A percentile compares a stretch with the other conserved stretches of the same genome.
phyloP scores from a whole-genome alignment of 1,284 basidiomycete genomes.

The Rhodotorula glutinis region DNA sequence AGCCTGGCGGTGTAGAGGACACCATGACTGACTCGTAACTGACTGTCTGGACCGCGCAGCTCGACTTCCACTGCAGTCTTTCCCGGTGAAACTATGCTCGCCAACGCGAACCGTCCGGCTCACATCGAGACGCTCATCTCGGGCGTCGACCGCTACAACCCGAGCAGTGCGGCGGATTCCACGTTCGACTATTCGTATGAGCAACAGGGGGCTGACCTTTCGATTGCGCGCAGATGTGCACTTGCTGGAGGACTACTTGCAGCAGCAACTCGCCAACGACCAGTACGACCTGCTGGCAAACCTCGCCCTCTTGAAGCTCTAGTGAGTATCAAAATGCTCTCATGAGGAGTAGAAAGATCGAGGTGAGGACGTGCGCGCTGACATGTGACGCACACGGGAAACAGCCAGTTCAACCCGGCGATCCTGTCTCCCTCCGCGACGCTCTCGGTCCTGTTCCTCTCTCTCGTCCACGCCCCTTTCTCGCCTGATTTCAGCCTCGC shows the following conservation, averaged over 20 bases:
- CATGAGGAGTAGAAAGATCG: too few species aligned
- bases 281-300: conserved; percentile 37
- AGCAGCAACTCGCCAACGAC: conserved; percentile 30
- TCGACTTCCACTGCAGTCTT: not conserved
- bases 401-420: conserved; percentile 38
- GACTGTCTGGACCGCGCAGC: too few species aligned
- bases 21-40: too few species aligned
- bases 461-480: conserved; percentile 37
- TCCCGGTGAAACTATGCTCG: conserved; percentile 7
- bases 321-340: conserved; percentile 7
- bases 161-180: conserved; percentile 30
- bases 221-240: conserved; percentile 28
- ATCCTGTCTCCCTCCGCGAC: conserved; percentile 29
- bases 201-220: too few species aligned
- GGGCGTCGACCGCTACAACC: conserved; percentile 39
- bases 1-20: too few species aligned
- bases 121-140: conserved; percentile 36
- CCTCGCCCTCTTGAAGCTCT: conserved; percentile 40
- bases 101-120: conserved; percentile 21
- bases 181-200: too few species aligned
- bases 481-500: conserved; percentile 36
- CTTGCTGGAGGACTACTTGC: conserved; percentile 38
- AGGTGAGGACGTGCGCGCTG: not conserved
- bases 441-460: conserved; percentile 37
- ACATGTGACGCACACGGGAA: too few species aligned